Conservation (phyloP, 2,329 filamentous ascomycete species). For the Tolypocladium inflatum region DNA sequence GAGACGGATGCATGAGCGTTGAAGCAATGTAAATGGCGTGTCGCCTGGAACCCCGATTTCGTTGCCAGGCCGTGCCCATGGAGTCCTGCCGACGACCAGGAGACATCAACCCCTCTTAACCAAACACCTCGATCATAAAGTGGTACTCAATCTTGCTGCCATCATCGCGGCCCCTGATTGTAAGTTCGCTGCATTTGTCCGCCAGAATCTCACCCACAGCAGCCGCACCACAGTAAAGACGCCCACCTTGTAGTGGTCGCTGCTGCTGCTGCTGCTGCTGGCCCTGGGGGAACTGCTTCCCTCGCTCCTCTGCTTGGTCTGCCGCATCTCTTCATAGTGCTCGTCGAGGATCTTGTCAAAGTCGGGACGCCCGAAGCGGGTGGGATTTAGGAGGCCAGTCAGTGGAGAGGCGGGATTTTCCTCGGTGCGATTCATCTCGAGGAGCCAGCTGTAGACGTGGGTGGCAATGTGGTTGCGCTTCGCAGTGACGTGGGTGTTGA, state of each 20-base stretch:
- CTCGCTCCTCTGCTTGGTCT: slow-evolving; percentile 12
- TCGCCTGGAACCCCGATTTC: background rate
- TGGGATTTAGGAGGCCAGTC: slow-evolving; percentile 43
- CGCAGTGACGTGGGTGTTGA: slow-evolving; percentile 47
- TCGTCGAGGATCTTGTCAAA: slow-evolving; percentile 40
- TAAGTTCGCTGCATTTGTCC: slow-evolving; percentile 42
- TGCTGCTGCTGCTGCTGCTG: background rate
- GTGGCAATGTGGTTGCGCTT: slow-evolving; percentile 42
- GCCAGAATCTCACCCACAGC: slow-evolving; percentile 44
- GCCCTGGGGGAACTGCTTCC: too few relatives aligned
- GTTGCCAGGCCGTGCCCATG: background rate
- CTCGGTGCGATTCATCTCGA: slow-evolving; percentile 45
- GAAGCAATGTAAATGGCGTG: background rate
- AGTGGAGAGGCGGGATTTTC: slow-evolving; percentile 41
- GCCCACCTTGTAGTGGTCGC: slow-evolving; percentile 33
- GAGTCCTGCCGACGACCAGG: background rate
- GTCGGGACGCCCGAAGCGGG: slow-evolving; percentile 45
- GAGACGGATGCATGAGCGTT: background rate
- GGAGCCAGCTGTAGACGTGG: slow-evolving; percentile 45
- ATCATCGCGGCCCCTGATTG: slow-evolving; percentile 39
- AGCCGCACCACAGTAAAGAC: slow-evolving; percentile 49
- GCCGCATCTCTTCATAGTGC: slow-evolving; percentile 44
- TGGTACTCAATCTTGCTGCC: slow-evolving; percentile 43
- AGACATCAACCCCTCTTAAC: slow-evolving; percentile 11
- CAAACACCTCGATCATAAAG: slow-evolving; percentile 51